Percentiles rank a stretch among this genome's conserved stretches.
Conservation (phyloP, 2,329 filamentous ascomycete genomes). For the Fusarium protoensiforme region DNA sequence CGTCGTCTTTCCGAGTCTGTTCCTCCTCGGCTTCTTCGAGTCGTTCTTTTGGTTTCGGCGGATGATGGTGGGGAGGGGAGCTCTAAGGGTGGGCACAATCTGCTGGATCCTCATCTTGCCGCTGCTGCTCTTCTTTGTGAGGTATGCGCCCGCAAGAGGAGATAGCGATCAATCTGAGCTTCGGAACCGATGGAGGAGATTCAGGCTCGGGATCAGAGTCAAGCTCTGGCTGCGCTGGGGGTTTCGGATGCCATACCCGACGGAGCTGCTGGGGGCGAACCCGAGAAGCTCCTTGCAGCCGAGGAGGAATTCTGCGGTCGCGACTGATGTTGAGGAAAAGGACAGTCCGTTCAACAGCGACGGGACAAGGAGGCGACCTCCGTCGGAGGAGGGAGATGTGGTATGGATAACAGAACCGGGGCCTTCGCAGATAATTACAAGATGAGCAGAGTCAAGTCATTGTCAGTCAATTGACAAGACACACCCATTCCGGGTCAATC, state of each 20-base stretch:
- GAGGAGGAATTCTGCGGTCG: background rate
- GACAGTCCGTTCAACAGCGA: background rate
- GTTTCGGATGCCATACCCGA: conserved; percentile 24
- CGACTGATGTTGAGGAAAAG: background rate
- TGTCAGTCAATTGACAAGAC: background rate
- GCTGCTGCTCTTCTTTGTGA: conserved; percentile 27
- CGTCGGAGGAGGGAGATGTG: background rate
- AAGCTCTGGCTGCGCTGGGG: conserved; percentile 33
- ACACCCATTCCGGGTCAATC: background rate
- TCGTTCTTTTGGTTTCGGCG: conserved; percentile 48
- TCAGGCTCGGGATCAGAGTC: conserved; percentile 10
- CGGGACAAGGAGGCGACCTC: background rate
- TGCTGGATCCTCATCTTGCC: conserved; percentile 43
- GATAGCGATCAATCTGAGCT: conserved; percentile 17
- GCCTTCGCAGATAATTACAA: conserved; percentile 2
- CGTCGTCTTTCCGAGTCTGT: conserved; percentile 41
- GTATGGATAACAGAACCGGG: conserved; percentile 7
- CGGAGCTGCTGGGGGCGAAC: conserved; percentile 25
- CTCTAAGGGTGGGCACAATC: conserved; percentile 45
- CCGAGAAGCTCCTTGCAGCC: background rate
- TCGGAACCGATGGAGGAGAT: conserved; percentile 20
- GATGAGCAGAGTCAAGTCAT: background rate
- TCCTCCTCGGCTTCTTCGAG: conserved; percentile 45
- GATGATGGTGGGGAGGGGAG: conserved; percentile 44
- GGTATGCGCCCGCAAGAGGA: conserved; percentile 14